These are phyloP conservation scores for Citrus trifoliata DNA, from an alignment of 345 rosid species.

Conservation along the genomic window DNA sequence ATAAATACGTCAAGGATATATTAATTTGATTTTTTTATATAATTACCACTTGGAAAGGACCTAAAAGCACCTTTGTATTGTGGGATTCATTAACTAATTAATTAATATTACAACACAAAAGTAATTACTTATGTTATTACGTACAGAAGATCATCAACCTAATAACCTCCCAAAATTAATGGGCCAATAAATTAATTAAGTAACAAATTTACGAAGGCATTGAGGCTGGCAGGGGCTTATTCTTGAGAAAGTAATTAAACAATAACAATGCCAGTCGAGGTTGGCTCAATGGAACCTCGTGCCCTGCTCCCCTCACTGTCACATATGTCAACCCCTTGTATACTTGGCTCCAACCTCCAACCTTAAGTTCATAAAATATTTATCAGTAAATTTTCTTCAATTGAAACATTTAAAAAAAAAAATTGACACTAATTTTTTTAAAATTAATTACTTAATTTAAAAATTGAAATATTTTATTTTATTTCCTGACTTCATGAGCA, in stretches of 20 bases:
- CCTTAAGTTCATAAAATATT: constrained; percentile 15
- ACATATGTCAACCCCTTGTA: constrained; percentile 48
- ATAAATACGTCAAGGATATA: neutral
- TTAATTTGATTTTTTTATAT: neutral
- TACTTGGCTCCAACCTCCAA: constrained; percentile 60
- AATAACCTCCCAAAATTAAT: neutral
- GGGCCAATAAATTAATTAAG: neutral
- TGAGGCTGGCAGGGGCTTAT: constrained; percentile 25
- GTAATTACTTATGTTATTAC: no score
- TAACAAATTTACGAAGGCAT: neutral
- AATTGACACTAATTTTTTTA: no score
- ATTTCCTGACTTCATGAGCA: no score
- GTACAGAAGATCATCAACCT: neutral
- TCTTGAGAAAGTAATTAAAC: constrained; percentile 39
- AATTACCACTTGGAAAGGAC: neutral
- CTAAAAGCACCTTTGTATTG: neutral
- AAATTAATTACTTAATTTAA: no score
- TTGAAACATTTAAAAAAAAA: neutral
- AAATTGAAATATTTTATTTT: no score
- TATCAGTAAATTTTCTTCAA: neutral
- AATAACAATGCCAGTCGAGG: constrained; percentile 45
- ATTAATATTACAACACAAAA: neutral
- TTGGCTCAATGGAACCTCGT: constrained; percentile 55
- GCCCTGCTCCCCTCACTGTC: constrained; percentile 69
- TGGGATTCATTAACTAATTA: neutral